Conservation (phyloP, 1,284 basidiomycete genomes). For the Gymnopus androsaceus region DNA sequence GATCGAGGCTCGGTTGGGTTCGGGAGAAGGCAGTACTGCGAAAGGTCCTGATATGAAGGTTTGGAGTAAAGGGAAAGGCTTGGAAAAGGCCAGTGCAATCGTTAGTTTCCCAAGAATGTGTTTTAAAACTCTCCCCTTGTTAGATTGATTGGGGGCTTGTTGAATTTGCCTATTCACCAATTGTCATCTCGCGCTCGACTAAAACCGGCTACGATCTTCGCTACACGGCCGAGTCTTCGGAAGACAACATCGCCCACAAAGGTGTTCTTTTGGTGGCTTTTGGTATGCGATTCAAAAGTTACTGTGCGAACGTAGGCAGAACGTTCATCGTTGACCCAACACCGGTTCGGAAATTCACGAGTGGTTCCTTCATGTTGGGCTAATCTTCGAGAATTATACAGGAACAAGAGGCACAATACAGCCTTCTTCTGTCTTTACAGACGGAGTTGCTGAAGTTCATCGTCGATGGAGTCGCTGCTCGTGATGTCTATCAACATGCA, state of each 20-base stretch:
- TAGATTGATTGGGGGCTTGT: constrained; percentile 86
- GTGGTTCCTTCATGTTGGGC: background rate
- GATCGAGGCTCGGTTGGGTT: constrained; percentile 86
- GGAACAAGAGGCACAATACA: constrained; percentile 90
- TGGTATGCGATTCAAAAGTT: constrained; percentile 91
- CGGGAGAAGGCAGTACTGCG: constrained; percentile 71
- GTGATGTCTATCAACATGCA: constrained; percentile 82
- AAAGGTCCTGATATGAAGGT: constrained; percentile 89
- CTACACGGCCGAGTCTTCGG: constrained; percentile 83
- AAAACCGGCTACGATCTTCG: constrained; percentile 85
- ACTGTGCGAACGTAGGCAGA: constrained; percentile 89
- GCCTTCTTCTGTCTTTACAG: constrained; percentile 79
- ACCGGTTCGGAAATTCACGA: constrained; percentile 73
- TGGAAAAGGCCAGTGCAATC: constrained; percentile 63
- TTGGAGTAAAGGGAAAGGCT: constrained; percentile 77
- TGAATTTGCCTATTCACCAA: constrained; percentile 94
- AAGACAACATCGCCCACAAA: constrained; percentile 84
- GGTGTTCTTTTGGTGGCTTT: constrained; percentile 89
- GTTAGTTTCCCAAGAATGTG: background rate
- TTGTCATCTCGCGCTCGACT: constrained; percentile 90
- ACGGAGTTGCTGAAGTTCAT: constrained; percentile 75
- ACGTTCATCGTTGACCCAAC: constrained; percentile 96
- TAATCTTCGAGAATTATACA: constrained; percentile 32
- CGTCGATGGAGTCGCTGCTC: constrained; percentile 78
- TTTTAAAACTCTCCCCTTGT: background rate